Conservation (phyloP, 352 stramenopile species). For the Pythium phragmiticola region DNA sequence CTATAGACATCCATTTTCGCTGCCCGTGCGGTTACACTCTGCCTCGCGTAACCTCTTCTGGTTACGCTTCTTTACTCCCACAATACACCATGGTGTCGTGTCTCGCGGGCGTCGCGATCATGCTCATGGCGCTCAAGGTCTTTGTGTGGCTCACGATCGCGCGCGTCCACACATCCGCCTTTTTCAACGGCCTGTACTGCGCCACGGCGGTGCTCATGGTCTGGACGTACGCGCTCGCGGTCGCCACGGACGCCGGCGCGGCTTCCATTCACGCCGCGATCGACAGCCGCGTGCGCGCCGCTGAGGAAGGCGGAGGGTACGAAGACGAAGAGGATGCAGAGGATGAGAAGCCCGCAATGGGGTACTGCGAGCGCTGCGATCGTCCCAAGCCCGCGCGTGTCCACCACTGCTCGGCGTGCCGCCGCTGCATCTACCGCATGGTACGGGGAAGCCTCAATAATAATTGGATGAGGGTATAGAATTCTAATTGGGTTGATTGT, state of each 20-base stretch:
- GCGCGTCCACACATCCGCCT: slow-evolving; percentile 22
- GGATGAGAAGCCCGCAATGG: slow-evolving; percentile 21
- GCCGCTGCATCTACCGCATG: slow-evolving; percentile 78
- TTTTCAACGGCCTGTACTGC: slow-evolving; percentile 43
- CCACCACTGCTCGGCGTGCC: slow-evolving; percentile 81
- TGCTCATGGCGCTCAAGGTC: slow-evolving; percentile 39
- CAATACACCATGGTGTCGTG: slow-evolving; percentile 30
- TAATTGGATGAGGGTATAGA: not conserved
- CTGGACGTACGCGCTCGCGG: slow-evolving; percentile 70
- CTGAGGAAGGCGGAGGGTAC: slow-evolving; percentile 22
- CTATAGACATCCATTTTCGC: not conserved
- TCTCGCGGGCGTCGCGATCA: slow-evolving; percentile 47
- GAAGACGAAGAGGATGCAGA: slow-evolving; percentile 11
- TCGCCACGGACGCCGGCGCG: slow-evolving; percentile 29
- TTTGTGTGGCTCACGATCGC: slow-evolving; percentile 48
- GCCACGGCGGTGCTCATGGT: slow-evolving; percentile 56
- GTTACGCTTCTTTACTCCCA: not conserved
- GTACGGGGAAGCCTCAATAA: slow-evolving; percentile 13
- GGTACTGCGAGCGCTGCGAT: slow-evolving; percentile 84
- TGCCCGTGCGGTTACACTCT: not conserved
- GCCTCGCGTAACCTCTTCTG: not conserved
- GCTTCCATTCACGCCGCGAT: not conserved
- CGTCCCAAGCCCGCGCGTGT: slow-evolving; percentile 48
- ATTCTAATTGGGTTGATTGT: not conserved
- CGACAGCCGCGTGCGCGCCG: slow-evolving; percentile 18